Evolutionary conservation across 2,329 filamentous ascomycete genomes (phyloP).

Genomic region (Aspergillus pseudoglaucus): DNA sequence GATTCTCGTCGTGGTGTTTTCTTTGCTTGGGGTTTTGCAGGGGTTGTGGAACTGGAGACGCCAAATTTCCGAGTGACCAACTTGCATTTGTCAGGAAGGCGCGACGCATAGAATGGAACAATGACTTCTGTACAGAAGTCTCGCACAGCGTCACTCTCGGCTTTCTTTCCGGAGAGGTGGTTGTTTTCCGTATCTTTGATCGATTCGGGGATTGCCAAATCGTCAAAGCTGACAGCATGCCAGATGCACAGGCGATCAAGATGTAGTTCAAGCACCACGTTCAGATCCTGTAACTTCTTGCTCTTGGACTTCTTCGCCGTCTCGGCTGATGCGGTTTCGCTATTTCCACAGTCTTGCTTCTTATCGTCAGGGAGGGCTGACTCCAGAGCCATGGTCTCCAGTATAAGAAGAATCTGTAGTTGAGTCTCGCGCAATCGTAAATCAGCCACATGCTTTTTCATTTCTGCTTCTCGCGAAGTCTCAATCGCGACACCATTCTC

Average conservation of each 20-base stretch:
- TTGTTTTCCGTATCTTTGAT: constrained; percentile 21
- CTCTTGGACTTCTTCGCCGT: constrained; percentile 19
- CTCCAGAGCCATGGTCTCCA: constrained; percentile 43
- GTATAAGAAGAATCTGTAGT: constrained; percentile 44
- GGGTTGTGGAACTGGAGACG: constrained; percentile 33
- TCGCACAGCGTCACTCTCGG: constrained; percentile 39
- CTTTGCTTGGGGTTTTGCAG: constrained; percentile 26
- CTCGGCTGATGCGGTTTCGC: constrained; percentile 10
- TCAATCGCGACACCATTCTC: constrained; percentile 21
- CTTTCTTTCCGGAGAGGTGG: constrained; percentile 26
- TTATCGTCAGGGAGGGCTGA: constrained; percentile 14
- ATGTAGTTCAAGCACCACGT: constrained; percentile 40
- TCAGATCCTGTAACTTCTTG: constrained; percentile 39
- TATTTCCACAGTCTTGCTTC: constrained; percentile 12
- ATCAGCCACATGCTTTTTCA: constrained; percentile 37
- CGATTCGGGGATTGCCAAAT: constrained; percentile 22
- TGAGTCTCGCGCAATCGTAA: constrained; percentile 44
- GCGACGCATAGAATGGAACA: constrained; percentile 44
- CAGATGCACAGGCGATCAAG: constrained; percentile 46
- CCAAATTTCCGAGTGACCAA: constrained; percentile 43
- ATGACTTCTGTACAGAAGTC: constrained; percentile 47
- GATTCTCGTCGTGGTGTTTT: constrained; percentile 23
- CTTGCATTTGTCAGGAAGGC: constrained; percentile 43
- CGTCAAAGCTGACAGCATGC: constrained; percentile 42
- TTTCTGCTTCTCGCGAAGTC: constrained; percentile 29